These are phyloP conservation scores for Picea engelmannii DNA, from an alignment of 83 land plant genomes.

Conservation along the genomic window DNA sequence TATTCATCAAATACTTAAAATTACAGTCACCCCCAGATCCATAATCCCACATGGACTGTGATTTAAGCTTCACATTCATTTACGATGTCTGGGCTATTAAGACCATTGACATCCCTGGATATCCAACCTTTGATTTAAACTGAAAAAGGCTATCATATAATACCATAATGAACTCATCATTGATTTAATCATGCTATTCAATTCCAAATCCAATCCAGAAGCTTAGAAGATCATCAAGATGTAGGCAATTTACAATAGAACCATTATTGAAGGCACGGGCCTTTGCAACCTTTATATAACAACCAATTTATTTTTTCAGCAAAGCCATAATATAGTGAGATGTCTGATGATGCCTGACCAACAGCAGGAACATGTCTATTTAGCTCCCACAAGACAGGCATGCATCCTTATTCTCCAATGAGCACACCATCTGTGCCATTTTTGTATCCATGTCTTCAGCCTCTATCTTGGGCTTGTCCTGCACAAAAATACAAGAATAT, in stretches of 20 bases:
- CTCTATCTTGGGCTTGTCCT: constrained; percentile 26
- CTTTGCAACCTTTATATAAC: neutral
- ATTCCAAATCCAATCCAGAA: neutral
- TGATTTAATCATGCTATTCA: too few species aligned
- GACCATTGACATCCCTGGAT: too few species aligned
- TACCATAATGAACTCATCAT: too few species aligned
- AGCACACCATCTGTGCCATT: constrained; percentile 84
- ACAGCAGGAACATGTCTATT: neutral
- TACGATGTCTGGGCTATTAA: too few species aligned
- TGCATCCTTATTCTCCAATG: constrained; percentile 79
- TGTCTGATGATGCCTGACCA: too few species aligned
- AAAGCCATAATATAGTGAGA: neutral
- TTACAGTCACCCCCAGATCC: too few species aligned
- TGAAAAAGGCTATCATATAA: too few species aligned
- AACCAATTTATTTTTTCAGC: neutral
- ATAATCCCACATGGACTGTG: too few species aligned
- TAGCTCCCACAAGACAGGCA: constrained; percentile 89
- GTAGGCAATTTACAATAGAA: neutral
- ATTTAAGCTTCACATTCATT: too few species aligned
- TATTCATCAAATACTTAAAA: too few species aligned
- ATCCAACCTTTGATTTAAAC: too few species aligned
- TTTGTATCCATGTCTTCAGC: constrained; percentile 48
- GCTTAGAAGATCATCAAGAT: neutral
- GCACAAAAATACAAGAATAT: neutral
- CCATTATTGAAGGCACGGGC: neutral